Evolutionary conservation across 2,329 filamentous ascomycete species (phyloP).

Genomic region (Alternaria rosae): DNA sequence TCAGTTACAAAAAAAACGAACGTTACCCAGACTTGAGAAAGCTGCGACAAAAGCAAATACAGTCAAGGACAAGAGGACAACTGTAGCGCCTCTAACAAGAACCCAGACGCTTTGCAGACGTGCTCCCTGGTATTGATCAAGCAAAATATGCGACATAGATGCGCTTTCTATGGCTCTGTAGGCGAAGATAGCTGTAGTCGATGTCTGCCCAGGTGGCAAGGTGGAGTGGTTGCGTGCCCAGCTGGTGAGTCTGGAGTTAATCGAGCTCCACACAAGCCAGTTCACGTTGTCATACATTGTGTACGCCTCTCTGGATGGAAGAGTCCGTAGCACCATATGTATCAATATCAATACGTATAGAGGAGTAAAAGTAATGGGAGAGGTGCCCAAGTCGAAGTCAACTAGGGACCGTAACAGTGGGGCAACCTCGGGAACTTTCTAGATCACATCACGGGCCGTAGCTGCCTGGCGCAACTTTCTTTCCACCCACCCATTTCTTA

Average conservation of each 20-base stretch:
- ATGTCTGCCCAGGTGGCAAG: background rate
- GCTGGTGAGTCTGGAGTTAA: too few relatives aligned
- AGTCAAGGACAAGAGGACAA: background rate
- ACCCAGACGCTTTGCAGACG: background rate
- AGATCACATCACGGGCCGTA: background rate
- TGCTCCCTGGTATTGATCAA: background rate
- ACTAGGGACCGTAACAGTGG: background rate
- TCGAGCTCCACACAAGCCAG: background rate
- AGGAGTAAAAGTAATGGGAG: background rate
- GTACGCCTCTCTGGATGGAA: background rate
- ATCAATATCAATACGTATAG: background rate
- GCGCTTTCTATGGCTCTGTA: background rate
- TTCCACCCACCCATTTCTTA: background rate
- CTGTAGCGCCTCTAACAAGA: background rate
- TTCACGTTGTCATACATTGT: background rate
- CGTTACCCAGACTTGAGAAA: background rate
- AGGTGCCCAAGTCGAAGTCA: background rate
- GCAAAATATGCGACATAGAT: background rate
- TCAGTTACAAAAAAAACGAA: background rate
- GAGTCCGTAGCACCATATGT: background rate
- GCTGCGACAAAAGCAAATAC: background rate
- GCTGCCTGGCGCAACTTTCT: background rate
- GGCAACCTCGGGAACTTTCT: conserved; percentile 4
- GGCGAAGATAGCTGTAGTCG: background rate
- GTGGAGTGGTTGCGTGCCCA: background rate